Conservation (phyloP, 2,329 filamentous ascomycete species). For the Trichoderma atroviride region DNA sequence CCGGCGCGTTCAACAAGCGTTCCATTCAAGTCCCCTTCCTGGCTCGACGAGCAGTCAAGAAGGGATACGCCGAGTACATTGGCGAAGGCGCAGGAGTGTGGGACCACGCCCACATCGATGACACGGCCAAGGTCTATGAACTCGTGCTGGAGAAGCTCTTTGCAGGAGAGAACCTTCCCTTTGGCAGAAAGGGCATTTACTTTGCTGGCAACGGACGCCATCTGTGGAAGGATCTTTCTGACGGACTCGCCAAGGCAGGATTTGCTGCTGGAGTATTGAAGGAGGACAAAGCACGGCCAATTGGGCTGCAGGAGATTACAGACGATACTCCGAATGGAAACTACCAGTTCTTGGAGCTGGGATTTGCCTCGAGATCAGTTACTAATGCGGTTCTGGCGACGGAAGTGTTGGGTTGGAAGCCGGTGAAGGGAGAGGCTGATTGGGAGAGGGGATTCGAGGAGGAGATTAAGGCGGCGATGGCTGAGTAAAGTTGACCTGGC, state of each 20-base stretch:
- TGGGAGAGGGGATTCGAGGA: constrained; percentile 33
- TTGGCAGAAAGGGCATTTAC: constrained; percentile 45
- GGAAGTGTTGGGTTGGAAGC: constrained; percentile 39
- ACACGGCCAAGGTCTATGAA: constrained; percentile 47
- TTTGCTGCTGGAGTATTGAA: constrained; percentile 37
- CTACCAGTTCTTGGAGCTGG: constrained; percentile 38
- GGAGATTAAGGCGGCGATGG: constrained; percentile 29
- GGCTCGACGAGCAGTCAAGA: constrained; percentile 37
- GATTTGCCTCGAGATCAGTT: constrained; percentile 35
- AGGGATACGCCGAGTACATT: constrained; percentile 32
- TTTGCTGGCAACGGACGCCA: constrained; percentile 47
- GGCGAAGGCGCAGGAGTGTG: constrained; percentile 43
- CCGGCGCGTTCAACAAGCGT: constrained; percentile 45
- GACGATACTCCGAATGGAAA: constrained; percentile 18
- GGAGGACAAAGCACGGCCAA: constrained; percentile 33
- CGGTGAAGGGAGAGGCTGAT: constrained; percentile 36
- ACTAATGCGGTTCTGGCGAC: constrained; percentile 34
- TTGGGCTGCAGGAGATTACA: constrained; percentile 37
- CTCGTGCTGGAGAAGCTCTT: constrained; percentile 41
- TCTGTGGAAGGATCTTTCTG: constrained; percentile 44
- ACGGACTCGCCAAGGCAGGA: constrained; percentile 41
- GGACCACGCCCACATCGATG: constrained; percentile 50
- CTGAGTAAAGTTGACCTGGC: not conserved
- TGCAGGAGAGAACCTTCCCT: constrained; percentile 38
- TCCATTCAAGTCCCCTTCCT: constrained; percentile 45